Percentiles rank a stretch among this genome's conserved stretches.
These are phyloP conservation scores for Diospyros lotus DNA, from an alignment of 148 eudicot species.

Conservation along the genomic window DNA sequence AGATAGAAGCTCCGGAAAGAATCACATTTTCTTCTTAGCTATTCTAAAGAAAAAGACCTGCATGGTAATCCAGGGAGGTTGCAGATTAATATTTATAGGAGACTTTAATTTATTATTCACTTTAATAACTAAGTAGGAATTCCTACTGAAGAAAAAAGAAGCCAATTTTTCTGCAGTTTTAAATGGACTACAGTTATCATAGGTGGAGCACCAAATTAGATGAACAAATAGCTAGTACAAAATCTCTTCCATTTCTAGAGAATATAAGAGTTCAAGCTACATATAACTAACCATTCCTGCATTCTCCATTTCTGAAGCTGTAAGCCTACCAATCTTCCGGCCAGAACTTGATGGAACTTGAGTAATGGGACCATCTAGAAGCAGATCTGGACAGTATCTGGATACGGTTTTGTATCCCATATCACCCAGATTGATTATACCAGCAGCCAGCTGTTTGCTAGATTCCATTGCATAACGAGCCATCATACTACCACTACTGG, in stretches of 20 bases:
- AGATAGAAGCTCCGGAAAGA: too few relatives aligned
- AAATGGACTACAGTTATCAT: not conserved
- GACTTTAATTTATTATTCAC: not conserved
- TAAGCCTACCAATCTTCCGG: slow-evolving; percentile 27
- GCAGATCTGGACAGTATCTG: slow-evolving; percentile 31
- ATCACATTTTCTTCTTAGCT: too few relatives aligned
- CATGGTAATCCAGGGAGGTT: not conserved
- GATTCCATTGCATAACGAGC: slow-evolving; percentile 48
- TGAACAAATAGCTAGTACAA: not conserved
- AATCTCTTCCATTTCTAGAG: not conserved
- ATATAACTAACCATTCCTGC: slow-evolving; percentile 42
- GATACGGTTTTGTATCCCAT: slow-evolving; percentile 41
- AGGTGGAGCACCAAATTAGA: not conserved
- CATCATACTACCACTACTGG: slow-evolving; percentile 26
- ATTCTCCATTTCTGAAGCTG: slow-evolving; percentile 30
- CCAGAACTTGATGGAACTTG: slow-evolving; percentile 23
- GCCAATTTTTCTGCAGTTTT: not conserved
- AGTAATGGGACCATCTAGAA: slow-evolving; percentile 28
- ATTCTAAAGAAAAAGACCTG: not conserved
- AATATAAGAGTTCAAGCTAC: not conserved
- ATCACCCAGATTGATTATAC: slow-evolving; percentile 37
- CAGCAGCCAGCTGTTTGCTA: slow-evolving; percentile 43
- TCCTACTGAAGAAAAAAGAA: not conserved
- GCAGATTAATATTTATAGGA: too few relatives aligned
- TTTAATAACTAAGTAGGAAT: not conserved